Evolutionary conservation across 306 rosid genomes (phyloP).

Genomic region (Vigna nakashimae): DNA sequence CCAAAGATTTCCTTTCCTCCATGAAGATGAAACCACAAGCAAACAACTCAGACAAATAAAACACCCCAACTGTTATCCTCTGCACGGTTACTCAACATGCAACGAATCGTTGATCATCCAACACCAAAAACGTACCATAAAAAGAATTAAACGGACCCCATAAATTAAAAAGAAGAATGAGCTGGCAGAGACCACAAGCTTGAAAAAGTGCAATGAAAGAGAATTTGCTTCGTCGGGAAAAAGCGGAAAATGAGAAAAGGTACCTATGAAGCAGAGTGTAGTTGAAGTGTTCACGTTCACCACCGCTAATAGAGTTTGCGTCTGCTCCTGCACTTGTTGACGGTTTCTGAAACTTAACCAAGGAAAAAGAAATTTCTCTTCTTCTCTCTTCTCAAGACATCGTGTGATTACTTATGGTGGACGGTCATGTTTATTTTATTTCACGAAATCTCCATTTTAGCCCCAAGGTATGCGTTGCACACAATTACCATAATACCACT

Average conservation of each 20-base stretch:
- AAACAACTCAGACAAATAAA: background rate
- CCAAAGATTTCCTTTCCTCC: background rate
- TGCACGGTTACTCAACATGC: background rate
- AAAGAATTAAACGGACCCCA: background rate
- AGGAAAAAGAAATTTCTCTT: background rate
- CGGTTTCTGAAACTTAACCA: background rate
- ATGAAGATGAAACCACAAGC: background rate
- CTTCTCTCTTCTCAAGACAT: background rate
- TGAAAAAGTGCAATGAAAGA: constrained; percentile 18
- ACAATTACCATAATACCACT: background rate
- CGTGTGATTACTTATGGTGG: constrained; percentile 41
- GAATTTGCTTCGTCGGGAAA: background rate
- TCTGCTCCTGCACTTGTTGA: background rate
- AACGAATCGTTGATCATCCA: background rate
- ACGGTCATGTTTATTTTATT: constrained; percentile 36
- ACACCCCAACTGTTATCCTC: background rate
- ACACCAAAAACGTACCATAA: constrained; percentile 9
- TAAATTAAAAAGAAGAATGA: background rate
- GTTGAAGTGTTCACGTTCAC: background rate
- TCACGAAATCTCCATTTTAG: constrained; percentile 35
- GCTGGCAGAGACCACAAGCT: background rate
- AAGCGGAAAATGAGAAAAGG: background rate
- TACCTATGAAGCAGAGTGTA: constrained; percentile 42
- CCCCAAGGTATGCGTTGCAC: background rate
- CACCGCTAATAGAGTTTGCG: background rate